These are phyloP conservation scores for Euryodendron excelsum DNA, from an alignment of 148 eudicot genomes.

Conservation along the genomic window DNA sequence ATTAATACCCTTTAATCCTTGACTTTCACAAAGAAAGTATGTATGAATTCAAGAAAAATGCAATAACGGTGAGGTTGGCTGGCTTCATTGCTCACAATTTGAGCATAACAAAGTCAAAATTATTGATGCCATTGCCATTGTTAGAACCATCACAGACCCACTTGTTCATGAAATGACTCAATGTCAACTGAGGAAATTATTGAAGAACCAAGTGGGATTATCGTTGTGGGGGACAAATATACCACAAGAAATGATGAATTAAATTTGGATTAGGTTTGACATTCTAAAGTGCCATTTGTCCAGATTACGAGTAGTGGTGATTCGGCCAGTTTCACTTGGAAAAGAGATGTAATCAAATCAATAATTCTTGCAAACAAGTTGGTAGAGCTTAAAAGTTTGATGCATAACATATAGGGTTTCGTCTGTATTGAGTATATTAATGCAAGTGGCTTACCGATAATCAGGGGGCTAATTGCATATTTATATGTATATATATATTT, in stretches of 20 bases:
- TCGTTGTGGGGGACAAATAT: constrained; percentile 6
- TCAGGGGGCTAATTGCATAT: not conserved
- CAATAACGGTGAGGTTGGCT: not conserved
- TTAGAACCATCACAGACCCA: not conserved
- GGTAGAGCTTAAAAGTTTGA: not conserved
- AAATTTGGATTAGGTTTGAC: not conserved
- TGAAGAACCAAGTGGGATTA: not conserved
- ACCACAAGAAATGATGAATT: not conserved
- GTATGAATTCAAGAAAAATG: too few relatives aligned
- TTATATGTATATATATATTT: too few relatives aligned
- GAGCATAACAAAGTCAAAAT: not conserved
- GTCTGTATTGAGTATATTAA: not conserved
- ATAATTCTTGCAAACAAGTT: not conserved
- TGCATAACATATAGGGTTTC: not conserved
- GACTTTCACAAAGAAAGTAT: not conserved
- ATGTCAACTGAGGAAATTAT: constrained; percentile 7
- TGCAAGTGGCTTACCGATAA: not conserved
- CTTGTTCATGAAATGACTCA: constrained; percentile 10
- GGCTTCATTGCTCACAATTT: not conserved
- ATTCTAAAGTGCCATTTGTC: not conserved
- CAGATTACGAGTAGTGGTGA: not conserved
- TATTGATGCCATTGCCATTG: not conserved
- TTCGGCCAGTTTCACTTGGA: too few relatives aligned
- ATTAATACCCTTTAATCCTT: not conserved
- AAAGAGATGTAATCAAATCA: too few relatives aligned